A percentile compares a stretch with the other conserved stretches of the same genome.
Evolutionary conservation across 2,329 filamentous ascomycete genomes (phyloP).

Genomic region (Fusarium camptoceras): DNA sequence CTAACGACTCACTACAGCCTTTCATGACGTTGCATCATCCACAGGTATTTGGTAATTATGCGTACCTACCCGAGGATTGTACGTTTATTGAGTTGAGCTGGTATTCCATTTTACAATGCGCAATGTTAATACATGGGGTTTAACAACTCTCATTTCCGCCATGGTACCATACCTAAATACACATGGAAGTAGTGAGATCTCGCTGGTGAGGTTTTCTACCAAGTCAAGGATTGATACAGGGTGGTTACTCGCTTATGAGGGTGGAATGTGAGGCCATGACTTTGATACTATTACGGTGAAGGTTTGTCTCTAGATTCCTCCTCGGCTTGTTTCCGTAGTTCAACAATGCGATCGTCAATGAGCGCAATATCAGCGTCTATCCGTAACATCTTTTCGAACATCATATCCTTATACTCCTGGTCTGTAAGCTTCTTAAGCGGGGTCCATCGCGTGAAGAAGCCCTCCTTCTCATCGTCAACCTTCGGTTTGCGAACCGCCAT

Average conservation of each 20-base stretch:
- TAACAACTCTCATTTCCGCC: neutral
- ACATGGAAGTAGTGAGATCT: neutral
- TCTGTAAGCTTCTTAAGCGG: slow-evolving; percentile 78
- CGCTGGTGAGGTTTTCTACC: neutral
- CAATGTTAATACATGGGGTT: neutral
- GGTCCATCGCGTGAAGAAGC: slow-evolving; percentile 73
- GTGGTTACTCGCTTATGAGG: neutral
- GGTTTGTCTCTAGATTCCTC: slow-evolving; percentile 19
- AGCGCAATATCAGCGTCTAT: slow-evolving; percentile 83
- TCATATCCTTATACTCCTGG: slow-evolving; percentile 76
- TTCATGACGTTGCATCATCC: slow-evolving; percentile 18
- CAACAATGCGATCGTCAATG: slow-evolving; percentile 78
- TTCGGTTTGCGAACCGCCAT: slow-evolving; percentile 43
- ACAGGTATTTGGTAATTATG: neutral
- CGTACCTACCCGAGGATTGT: neutral
- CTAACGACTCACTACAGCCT: neutral
- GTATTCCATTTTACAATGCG: neutral
- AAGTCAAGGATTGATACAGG: neutral
- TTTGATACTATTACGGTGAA: slow-evolving; percentile 12
- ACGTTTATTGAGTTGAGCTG: neutral
- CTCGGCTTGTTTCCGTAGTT: slow-evolving; percentile 44
- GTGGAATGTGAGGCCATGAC: neutral
- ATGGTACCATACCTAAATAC: neutral
- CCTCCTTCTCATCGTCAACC: slow-evolving; percentile 54
- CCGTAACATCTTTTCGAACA: slow-evolving; percentile 76